These are phyloP conservation scores for Cyclanthera cordifolia DNA, from an alignment of 306 rosid species.

Conservation along the genomic window DNA sequence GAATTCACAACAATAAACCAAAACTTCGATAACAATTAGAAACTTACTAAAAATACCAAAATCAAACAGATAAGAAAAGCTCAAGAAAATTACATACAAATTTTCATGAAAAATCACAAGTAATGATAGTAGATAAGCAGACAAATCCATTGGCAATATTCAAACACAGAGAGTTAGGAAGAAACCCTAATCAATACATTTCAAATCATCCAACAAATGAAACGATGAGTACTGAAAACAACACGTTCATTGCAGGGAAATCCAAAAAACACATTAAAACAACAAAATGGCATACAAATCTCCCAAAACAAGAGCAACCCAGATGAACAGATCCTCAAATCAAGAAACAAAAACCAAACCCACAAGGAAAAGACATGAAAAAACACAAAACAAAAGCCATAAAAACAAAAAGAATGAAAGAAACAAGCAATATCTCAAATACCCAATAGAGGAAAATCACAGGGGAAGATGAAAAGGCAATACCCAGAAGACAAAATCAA, in stretches of 20 bases:
- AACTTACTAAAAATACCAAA: neutral
- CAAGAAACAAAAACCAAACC: neutral
- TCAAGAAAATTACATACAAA: neutral
- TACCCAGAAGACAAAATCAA: constrained; percentile 6
- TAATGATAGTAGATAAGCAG: neutral
- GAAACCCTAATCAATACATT: constrained; percentile 6
- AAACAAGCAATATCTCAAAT: neutral
- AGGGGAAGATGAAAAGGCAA: neutral
- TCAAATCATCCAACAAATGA: constrained; percentile 3
- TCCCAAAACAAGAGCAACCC: neutral
- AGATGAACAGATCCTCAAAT: constrained; percentile 12
- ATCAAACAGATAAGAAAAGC: neutral
- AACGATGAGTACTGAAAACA: neutral
- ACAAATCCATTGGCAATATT: neutral
- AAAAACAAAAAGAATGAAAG: neutral
- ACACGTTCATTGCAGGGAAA: neutral
- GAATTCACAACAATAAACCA: neutral
- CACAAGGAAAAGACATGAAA: neutral
- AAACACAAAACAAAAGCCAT: neutral
- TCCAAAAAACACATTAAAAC: neutral
- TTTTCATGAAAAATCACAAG: neutral
- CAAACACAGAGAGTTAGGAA: neutral
- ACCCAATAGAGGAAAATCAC: neutral
- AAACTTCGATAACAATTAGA: neutral
- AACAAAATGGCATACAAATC: constrained; percentile 4